These are phyloP conservation scores for Rostrohypoxylon terebratum DNA, from an alignment of 495 filamentous ascomycete genomes.

Conservation along the genomic window DNA sequence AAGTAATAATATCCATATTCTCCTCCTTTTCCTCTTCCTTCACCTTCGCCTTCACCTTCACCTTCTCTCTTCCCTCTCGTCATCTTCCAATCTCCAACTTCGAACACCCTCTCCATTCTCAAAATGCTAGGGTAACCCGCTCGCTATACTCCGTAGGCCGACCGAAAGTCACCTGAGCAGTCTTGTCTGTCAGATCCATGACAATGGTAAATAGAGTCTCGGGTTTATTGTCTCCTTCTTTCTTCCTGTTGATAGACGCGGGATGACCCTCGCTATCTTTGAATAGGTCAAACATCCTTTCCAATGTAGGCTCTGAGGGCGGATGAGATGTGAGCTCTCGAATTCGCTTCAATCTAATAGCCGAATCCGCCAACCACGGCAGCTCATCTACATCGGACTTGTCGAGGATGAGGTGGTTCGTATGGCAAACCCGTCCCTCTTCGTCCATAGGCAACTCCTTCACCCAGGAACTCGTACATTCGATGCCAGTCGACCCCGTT, in stretches of 20 bases:
- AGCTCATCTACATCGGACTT: constrained; percentile 59
- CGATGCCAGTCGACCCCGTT: constrained; percentile 65
- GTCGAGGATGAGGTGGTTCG: constrained; percentile 69
- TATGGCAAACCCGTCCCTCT: constrained; percentile 65
- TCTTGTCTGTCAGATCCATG: constrained; percentile 58
- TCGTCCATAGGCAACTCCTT: constrained; percentile 61
- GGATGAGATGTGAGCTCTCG: constrained; percentile 53
- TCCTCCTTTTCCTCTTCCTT: background rate
- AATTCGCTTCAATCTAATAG: constrained; percentile 61
- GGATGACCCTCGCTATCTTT: constrained; percentile 45
- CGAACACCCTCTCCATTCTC: background rate
- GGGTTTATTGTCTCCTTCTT: constrained; percentile 27
- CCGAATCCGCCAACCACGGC: constrained; percentile 67
- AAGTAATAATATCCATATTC: background rate
- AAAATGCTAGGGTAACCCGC: constrained; percentile 33
- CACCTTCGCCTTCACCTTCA: too few relatives aligned
- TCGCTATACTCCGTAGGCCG: constrained; percentile 53
- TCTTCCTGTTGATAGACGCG: constrained; percentile 43
- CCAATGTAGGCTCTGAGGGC: constrained; percentile 40
- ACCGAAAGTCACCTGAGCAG: constrained; percentile 55
- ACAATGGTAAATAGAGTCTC: constrained; percentile 63
- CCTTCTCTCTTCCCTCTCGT: too few relatives aligned
- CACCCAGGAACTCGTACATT: constrained; percentile 67
- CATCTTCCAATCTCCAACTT: too few relatives aligned
- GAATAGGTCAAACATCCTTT: constrained; percentile 37